Percentiles rank a stretch among this genome's conserved stretches.
phyloP scores from a whole-genome alignment of 192 early-diverging fungal genomes.

The Linnemannia elongata region DNA sequence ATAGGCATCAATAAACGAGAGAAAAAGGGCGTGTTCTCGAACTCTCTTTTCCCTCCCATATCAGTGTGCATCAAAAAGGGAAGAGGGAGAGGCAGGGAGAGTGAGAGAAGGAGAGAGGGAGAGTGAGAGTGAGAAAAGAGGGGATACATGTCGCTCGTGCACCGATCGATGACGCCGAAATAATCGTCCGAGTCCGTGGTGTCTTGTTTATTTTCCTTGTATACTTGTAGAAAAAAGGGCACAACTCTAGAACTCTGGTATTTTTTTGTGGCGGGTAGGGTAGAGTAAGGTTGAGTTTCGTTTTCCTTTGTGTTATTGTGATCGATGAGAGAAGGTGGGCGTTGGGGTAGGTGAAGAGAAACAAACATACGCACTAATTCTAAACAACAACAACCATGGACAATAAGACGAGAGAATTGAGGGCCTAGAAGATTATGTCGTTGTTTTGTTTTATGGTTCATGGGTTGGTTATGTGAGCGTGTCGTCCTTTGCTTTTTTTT shows the following conservation, averaged over 20 bases:
- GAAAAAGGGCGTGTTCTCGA: not conserved
- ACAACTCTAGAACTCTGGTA: too few relatives aligned
- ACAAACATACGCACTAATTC: not conserved
- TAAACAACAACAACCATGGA: not conserved
- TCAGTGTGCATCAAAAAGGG: not conserved
- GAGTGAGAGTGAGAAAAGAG: too few relatives aligned
- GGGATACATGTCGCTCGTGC: not conserved
- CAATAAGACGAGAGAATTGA: not conserved
- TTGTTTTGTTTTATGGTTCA: not conserved
- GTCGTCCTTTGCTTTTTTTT: not conserved
- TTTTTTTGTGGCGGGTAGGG: not conserved
- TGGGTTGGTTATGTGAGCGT: not conserved
- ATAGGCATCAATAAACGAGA: not conserved
- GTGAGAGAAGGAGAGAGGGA: too few relatives aligned
- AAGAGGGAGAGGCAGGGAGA: too few relatives aligned
- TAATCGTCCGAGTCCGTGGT: not conserved
- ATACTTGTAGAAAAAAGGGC: too few relatives aligned
- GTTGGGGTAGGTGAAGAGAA: not conserved
- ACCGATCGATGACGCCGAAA: slow-evolving; percentile 3
- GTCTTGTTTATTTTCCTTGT: too few relatives aligned
- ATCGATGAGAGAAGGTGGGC: not conserved
- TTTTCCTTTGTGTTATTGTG: not conserved
- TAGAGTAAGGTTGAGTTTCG: not conserved
- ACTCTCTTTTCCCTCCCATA: not conserved
- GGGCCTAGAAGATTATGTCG: not conserved